Evolutionary conservation across 768 basidiomycete species (phyloP).

Genomic region (Podaxis sp.): DNA sequence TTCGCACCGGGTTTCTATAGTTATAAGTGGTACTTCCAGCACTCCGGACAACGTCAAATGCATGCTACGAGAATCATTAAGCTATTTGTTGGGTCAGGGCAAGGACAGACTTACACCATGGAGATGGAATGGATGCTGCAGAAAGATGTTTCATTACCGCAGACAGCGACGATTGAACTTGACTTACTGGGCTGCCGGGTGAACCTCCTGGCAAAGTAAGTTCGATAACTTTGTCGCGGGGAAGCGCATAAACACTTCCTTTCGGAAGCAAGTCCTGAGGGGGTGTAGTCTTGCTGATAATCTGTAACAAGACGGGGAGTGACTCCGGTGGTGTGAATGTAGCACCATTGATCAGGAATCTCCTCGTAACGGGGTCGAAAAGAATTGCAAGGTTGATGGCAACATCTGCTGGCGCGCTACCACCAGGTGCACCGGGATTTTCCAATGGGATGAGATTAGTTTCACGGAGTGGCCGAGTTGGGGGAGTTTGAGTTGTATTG

Average conservation of each 20-base stretch:
- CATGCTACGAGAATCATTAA: constrained; percentile 24
- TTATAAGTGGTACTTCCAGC: constrained; percentile 33
- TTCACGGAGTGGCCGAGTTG: constrained; percentile 19
- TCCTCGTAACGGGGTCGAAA: neutral
- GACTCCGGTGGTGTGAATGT: constrained; percentile 16
- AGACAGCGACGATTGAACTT: neutral
- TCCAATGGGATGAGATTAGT: constrained; percentile 12
- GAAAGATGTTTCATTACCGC: neutral
- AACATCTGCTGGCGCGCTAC: constrained; percentile 16
- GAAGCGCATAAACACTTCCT: constrained; percentile 42
- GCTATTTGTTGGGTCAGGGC: neutral
- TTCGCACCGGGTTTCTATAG: constrained; percentile 46
- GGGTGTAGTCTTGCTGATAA: constrained; percentile 17
- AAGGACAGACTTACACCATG: constrained; percentile 31
- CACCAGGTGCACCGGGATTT: constrained; percentile 19
- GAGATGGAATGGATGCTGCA: constrained; percentile 36
- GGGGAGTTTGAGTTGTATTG: constrained; percentile 20
- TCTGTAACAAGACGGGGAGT: constrained; percentile 37
- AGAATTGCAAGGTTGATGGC: constrained; percentile 11
- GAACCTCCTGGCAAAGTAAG: constrained; percentile 40
- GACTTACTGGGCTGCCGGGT: constrained; percentile 31
- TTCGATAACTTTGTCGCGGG: constrained; percentile 44
- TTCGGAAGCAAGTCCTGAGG: constrained; percentile 32
- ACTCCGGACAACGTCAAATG: constrained; percentile 37
- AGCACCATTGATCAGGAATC: constrained; percentile 24